These are phyloP conservation scores for Thraustochytrium sp. DNA, from an alignment of 352 stramenopile genomes.

Conservation along the genomic window DNA sequence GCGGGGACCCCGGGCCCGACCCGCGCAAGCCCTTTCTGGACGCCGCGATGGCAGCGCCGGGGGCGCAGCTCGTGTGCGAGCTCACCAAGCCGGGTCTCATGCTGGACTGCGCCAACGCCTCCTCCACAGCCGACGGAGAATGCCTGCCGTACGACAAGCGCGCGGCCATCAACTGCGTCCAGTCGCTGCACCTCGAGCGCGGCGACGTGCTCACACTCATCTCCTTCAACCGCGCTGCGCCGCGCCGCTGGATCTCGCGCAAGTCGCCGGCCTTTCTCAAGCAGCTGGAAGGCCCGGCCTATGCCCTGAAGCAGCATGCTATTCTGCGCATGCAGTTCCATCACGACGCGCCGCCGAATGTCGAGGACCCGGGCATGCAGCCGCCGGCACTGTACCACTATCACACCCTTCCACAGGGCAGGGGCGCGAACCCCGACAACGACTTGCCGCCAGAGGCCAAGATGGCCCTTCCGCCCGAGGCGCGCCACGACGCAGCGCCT, in stretches of 20 bases:
- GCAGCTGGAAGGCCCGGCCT: background rate
- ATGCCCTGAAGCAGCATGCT: background rate
- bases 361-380: background rate
- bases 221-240: conserved; percentile 19
- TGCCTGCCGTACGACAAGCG: conserved; percentile 29
- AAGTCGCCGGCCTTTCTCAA: background rate
- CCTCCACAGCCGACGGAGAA: background rate
- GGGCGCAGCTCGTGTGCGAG: conserved; percentile 24
- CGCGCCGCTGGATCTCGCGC: background rate
- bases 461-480: no score
- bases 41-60: background rate
- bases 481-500: background rate
- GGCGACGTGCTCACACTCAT: conserved; percentile 2
- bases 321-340: background rate
- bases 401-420: background rate
- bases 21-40: background rate
- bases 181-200: background rate
- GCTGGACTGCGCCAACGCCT: background rate
- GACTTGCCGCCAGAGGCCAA: no score
- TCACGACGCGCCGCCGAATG: background rate
- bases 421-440: no score
- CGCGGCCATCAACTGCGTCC: background rate
- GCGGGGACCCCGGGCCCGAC: background rate
- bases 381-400: background rate
- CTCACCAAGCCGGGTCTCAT: conserved; percentile 1